These are phyloP conservation scores for Canariomyces notabilis DNA, from an alignment of 2,329 filamentous ascomycete genomes.

Conservation along the genomic window DNA sequence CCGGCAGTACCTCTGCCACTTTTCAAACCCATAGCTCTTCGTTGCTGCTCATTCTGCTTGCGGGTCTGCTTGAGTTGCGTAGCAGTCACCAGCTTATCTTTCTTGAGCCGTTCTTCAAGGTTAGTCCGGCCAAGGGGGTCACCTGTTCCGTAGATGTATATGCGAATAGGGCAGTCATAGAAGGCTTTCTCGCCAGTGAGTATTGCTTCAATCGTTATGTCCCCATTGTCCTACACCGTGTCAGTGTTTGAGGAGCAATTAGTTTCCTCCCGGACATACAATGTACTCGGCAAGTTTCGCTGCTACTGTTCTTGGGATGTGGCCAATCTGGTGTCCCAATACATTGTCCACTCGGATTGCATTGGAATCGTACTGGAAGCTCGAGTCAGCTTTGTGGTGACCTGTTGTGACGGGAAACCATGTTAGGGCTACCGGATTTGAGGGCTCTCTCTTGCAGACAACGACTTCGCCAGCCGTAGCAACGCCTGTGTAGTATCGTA, in stretches of 20 bases:
- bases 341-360: conserved; percentile 78
- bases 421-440: conserved; percentile 45
- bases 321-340: conserved; percentile 68
- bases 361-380: conserved; percentile 58
- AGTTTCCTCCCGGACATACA: conserved; percentile 35
- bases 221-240: conserved; percentile 47
- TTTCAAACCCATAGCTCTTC: conserved; percentile 38
- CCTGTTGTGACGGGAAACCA: not conserved
- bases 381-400: not conserved
- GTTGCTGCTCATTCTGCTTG: conserved; percentile 48
- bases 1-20: conserved; percentile 37
- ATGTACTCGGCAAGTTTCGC: conserved; percentile 70
- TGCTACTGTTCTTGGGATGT: conserved; percentile 63
- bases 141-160: conserved; percentile 65
- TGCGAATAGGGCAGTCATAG: conserved; percentile 67
- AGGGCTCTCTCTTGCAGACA: conserved; percentile 58
- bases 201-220: conserved; percentile 62
- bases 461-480: conserved; percentile 61
- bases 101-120: conserved; percentile 59
- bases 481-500: conserved; percentile 56
- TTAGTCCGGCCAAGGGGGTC: conserved; percentile 46
- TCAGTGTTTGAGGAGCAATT: conserved; percentile 15
- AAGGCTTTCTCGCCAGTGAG: conserved; percentile 60
- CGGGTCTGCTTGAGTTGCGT: conserved; percentile 52
- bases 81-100: conserved; percentile 57